phyloP scores from a whole-genome alignment of 768 basidiomycete genomes.

The Inosperma sp. region DNA sequence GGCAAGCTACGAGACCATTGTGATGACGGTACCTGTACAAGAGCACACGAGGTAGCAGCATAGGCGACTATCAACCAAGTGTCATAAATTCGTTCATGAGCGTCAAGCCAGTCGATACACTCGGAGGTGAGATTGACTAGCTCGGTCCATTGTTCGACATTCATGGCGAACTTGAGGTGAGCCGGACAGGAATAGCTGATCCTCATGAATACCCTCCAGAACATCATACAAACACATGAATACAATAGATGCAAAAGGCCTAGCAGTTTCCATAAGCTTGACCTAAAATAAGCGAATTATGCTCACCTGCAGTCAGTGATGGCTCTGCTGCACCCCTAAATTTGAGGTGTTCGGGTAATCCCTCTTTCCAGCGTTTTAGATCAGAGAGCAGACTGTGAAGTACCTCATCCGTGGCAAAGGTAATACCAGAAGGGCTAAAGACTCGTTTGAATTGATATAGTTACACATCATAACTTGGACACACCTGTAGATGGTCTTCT shows the following conservation, averaged over 20 bases:
- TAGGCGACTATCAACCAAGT: conserved; percentile 86
- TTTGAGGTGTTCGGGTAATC: conserved; percentile 71
- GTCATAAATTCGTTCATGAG: conserved; percentile 76
- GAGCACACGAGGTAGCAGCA: conserved; percentile 80
- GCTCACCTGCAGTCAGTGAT: conserved; percentile 61
- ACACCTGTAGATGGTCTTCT: conserved; percentile 91
- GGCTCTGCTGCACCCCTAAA: conserved; percentile 66
- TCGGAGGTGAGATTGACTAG: conserved; percentile 72
- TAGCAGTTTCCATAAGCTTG: conserved; percentile 25
- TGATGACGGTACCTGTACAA: conserved; percentile 70
- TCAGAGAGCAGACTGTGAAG: conserved; percentile 60
- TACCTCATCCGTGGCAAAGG: conserved; percentile 77
- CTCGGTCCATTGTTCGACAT: conserved; percentile 72
- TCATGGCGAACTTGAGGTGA: conserved; percentile 83
- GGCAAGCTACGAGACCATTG: conserved; percentile 9
- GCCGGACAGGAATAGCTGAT: conserved; percentile 90
- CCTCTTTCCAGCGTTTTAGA: conserved; percentile 71
- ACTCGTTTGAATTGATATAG: conserved; percentile 6
- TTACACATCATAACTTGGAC: not conserved
- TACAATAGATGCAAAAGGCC: conserved; percentile 87
- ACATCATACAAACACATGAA: conserved; percentile 90
- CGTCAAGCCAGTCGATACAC: conserved; percentile 85
- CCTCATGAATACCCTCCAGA: conserved; percentile 98
- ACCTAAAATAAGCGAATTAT: not conserved
- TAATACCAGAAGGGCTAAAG: conserved; percentile 78